Evolutionary conservation across 371 early-diverging fungal genomes (phyloP), one percentile per base, ranked within the genome.

Genomic region (Actinomucor elegans): DNA sequence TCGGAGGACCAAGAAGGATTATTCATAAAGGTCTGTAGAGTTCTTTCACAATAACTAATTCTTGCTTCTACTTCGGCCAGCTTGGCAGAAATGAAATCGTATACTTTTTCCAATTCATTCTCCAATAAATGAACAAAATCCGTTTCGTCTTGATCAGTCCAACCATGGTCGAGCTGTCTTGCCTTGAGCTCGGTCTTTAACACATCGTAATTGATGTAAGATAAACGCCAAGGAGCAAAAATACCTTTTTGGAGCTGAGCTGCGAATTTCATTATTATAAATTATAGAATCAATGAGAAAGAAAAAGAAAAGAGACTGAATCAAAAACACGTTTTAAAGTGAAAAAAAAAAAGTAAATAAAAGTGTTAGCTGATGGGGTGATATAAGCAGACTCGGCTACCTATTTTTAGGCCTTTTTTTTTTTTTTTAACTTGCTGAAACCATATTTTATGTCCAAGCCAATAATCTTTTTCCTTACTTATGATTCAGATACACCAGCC

Each of bases 51-150:
- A 63, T 94, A 88, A 53, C 86, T 83, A 20, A 92, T 89, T 35
- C 91, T 78, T 26, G 89, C 84, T 48, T 84, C 84, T 15, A 93
- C 81, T 66, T 96, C 95, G 48, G 86, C 86, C 52, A 86, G 67
- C 64, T 64, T 64, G 17, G 64, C 64, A 27, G 82, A 64, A 50
- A 93, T 85, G 67, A 94, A 95, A 43, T 86, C 80, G 36, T 87
- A 84, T 36, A 94, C 91, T 85, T 92, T 94, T 41, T 90, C 90
- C 21, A 94, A 80, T 70, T 95, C 95, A 11, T 83, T 75, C 34
- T 86, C 87, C 21, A 94, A 62, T 17, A 80, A 60, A 49, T 56
- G 43, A 2, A 90, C 77, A 67, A 94, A 94, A 36, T 84, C 82
- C 15, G 75, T 75, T 66, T 94, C 95, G 36, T 86, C 87, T 48